A percentile compares a stretch with the other conserved stretches of the same genome.
Conservation (phyloP, 768 basidiomycete species). For the Boletus tylopilopsis region DNA sequence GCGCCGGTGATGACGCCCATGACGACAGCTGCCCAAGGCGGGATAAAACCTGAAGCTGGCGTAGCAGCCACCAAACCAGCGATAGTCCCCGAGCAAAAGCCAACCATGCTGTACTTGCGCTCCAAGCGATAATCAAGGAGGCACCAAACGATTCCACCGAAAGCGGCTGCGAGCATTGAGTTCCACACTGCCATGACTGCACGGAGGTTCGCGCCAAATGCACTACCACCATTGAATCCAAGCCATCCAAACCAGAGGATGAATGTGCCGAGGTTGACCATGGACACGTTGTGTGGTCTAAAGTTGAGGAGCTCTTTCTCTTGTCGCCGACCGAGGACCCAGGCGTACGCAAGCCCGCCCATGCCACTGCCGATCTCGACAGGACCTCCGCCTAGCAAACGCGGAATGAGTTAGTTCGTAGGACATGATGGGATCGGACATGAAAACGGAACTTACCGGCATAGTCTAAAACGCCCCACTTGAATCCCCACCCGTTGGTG, state of each 20-base stretch:
- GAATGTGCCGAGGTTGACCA: constrained; percentile 80
- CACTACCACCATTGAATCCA: constrained; percentile 90
- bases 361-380: constrained; percentile 87
- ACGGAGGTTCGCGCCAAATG: constrained; percentile 84
- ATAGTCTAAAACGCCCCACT: constrained; percentile 84
- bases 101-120: constrained; percentile 84
- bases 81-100: constrained; percentile 86
- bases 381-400: constrained; percentile 66
- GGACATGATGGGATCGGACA: constrained; percentile 1
- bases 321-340: constrained; percentile 80
- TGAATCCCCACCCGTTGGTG: constrained; percentile 77
- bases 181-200: constrained; percentile 86
- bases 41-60: constrained; percentile 80
- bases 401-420: neutral
- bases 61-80: constrained; percentile 88
- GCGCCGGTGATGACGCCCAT: constrained; percentile 71
- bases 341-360: constrained; percentile 79
- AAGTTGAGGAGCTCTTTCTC: constrained; percentile 73
- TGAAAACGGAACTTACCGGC: constrained; percentile 50
- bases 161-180: constrained; percentile 80
- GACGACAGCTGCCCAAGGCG: constrained; percentile 72
- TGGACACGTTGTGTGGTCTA: constrained; percentile 83
- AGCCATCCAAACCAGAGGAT: constrained; percentile 87
- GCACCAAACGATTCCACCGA: constrained; percentile 83
- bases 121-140: constrained; percentile 76